Evolutionary conservation across 139 green algal genomes (phyloP).

Genomic region (Mychonastes homosphaera): DNA sequence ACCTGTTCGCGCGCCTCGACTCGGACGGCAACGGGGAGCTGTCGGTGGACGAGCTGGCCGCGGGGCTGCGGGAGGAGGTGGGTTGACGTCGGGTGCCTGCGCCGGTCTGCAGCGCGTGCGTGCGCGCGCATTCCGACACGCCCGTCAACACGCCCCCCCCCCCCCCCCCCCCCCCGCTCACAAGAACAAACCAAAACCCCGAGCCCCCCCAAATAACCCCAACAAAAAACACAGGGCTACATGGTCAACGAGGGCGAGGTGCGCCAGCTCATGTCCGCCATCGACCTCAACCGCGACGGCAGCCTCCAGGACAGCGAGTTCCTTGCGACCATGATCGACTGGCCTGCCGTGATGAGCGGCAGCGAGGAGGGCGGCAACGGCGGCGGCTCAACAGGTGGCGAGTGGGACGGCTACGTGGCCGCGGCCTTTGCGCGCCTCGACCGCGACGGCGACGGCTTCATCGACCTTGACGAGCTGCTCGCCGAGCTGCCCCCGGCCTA

Average conservation of each 20-base stretch:
- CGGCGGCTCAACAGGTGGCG: neutral
- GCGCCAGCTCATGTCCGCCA: constrained; percentile 23
- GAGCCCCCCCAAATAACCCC: neutral
- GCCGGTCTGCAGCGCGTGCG: neutral
- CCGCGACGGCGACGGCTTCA: constrained; percentile 67
- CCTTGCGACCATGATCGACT: constrained; percentile 74
- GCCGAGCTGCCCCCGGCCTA: constrained; percentile 32
- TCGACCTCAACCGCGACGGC: constrained; percentile 60
- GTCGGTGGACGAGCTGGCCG: constrained; percentile 58
- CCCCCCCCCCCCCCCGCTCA: too few species aligned
- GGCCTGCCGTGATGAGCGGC: constrained; percentile 22
- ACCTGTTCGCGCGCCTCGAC: constrained; percentile 54
- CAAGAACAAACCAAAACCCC: neutral
- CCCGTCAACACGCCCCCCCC: too few species aligned
- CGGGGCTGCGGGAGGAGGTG: constrained; percentile 40
- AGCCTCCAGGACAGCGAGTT: constrained; percentile 68
- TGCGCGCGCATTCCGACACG: neutral
- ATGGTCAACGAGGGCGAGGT: constrained; percentile 60
- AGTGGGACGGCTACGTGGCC: constrained; percentile 39
- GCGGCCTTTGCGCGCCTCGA: constrained; percentile 67
- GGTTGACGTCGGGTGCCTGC: neutral
- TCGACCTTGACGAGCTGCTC: constrained; percentile 68
- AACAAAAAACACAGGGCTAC: constrained; percentile 48
- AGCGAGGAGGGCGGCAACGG: neutral
- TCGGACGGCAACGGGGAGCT: constrained; percentile 56